Evolutionary conservation across 2,329 filamentous ascomycete species (phyloP).

Genomic region (Cladosporium velox): DNA sequence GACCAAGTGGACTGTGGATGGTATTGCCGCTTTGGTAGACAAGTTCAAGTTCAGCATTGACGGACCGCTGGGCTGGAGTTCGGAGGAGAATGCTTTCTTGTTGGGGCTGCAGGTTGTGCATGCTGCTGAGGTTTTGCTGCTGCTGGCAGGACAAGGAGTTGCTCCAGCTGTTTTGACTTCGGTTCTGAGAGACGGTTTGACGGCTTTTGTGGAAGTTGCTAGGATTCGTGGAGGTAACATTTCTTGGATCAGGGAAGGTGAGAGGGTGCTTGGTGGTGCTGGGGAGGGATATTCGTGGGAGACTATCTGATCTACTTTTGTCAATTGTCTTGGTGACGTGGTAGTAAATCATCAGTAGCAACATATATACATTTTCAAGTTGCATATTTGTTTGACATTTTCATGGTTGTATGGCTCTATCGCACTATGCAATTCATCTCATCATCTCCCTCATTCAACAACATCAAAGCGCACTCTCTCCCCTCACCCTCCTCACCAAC

Average conservation of each 20-base stretch:
- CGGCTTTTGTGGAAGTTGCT: background rate
- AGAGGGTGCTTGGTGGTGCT: slow-evolving; percentile 34
- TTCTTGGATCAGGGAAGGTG: slow-evolving; percentile 41
- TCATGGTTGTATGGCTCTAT: background rate
- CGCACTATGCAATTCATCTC: background rate
- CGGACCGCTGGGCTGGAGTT: slow-evolving; percentile 72
- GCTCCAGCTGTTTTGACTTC: background rate
- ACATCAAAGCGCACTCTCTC: background rate
- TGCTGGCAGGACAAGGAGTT: background rate
- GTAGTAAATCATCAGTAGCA: background rate
- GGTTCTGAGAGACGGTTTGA: background rate
- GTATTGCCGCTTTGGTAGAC: slow-evolving; percentile 48
- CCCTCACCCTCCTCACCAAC: slow-evolving; percentile 12
- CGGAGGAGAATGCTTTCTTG: slow-evolving; percentile 67
- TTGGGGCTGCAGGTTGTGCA: slow-evolving; percentile 53
- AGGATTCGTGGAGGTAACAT: slow-evolving; percentile 31
- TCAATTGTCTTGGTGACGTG: background rate
- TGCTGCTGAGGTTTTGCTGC: slow-evolving; percentile 43
- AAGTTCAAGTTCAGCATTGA: slow-evolving; percentile 50
- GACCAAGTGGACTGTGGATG: slow-evolving; percentile 53
- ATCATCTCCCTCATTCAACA: background rate
- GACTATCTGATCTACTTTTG: background rate
- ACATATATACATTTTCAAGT: background rate
- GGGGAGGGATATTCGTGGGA: background rate
- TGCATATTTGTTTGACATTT: background rate